These are phyloP conservation scores for Cardamine occulta DNA, from an alignment of 345 rosid species.

Conservation along the genomic window DNA sequence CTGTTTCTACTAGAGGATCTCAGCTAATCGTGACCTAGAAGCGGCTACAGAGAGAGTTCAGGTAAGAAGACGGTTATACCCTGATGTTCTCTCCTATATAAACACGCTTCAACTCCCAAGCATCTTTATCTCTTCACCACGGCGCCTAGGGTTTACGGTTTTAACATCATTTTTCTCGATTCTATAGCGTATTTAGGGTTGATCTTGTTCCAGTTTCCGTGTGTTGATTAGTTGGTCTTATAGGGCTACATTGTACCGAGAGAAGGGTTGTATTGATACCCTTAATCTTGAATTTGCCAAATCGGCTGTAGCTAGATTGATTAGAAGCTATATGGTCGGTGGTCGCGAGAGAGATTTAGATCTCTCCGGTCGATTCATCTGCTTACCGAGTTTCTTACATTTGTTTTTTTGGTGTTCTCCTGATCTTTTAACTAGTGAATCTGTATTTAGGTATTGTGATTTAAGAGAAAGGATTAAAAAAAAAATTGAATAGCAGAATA, in stretches of 20 bases:
- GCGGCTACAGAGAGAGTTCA: not conserved
- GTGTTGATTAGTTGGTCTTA: not conserved
- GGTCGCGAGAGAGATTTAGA: slow-evolving; percentile 48
- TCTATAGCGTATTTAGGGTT: not conserved
- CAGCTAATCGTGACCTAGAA: slow-evolving; percentile 28
- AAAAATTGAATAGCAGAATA: not conserved
- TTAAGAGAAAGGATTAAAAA: slow-evolving; percentile 39
- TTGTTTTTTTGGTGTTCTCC: not conserved
- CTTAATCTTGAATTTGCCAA: slow-evolving; percentile 66
- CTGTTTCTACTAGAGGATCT: not conserved
- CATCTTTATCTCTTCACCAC: no score
- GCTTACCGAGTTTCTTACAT: slow-evolving; percentile 94
- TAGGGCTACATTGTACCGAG: slow-evolving; percentile 75
- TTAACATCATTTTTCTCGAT: not conserved
- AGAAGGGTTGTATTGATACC: slow-evolving; percentile 47
- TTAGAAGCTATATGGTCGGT: slow-evolving; percentile 79
- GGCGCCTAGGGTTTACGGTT: slow-evolving; percentile 19
- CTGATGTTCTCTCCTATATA: slow-evolving; percentile 24
- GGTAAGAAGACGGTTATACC: not conserved
- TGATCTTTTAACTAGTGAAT: no score
- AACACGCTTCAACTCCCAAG: slow-evolving; percentile 12
- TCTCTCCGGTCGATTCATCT: slow-evolving; percentile 60
- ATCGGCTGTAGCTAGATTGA: slow-evolving; percentile 72
- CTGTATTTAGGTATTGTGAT: no score
- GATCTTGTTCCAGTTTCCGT: accelerated